A percentile compares a stretch with the other conserved stretches of the same genome.
These are phyloP conservation scores for Sanghuangporus baumii DNA, from an alignment of 1,284 basidiomycete genomes.

Conservation along the genomic window DNA sequence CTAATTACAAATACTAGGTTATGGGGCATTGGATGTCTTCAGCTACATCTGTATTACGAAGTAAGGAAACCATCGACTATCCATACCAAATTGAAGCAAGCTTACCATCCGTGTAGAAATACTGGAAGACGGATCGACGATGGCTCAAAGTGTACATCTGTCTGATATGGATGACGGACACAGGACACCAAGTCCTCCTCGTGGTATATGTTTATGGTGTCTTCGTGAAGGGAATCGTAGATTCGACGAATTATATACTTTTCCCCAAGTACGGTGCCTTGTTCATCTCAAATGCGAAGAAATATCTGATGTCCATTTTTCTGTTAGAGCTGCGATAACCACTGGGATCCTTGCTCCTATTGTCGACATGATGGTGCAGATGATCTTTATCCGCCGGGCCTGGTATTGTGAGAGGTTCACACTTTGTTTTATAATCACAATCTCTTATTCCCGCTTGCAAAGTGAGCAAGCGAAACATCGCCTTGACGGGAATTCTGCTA, in stretches of 20 bases:
- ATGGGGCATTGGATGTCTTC: background rate
- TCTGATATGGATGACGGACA: background rate
- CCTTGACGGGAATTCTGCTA: background rate
- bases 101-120: background rate
- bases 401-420: background rate
- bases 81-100: background rate
- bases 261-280: background rate
- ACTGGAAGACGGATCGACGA: background rate
- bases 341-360: background rate
- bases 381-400: background rate
- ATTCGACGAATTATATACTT: background rate
- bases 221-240: background rate
- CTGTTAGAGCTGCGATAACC: background rate
- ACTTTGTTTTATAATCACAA: background rate
- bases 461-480: slow-evolving; percentile 3
- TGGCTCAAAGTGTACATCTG: background rate
- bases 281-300: background rate
- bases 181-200: background rate
- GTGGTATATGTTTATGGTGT: background rate
- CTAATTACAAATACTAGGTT: background rate
- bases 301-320: background rate
- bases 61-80: background rate
- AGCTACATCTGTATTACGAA: background rate
- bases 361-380: background rate
- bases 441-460: background rate